These are phyloP conservation scores for Kentomonas sorsogonicus DNA, from an alignment of 208 protist species.

Conservation along the genomic window DNA sequence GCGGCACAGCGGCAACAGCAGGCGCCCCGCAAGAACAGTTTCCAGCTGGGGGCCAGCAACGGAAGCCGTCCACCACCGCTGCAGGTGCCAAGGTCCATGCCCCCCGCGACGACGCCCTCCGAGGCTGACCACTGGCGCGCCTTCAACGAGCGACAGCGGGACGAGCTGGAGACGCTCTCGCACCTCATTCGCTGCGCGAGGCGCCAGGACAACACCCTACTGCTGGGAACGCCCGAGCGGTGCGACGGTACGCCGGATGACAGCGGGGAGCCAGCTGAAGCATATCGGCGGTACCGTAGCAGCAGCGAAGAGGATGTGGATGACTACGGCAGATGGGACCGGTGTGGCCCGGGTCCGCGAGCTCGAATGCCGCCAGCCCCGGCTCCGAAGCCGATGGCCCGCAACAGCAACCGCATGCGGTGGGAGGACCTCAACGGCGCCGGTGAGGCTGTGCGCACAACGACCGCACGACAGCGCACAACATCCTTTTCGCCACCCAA, in stretches of 20 bases:
- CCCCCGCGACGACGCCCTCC: neutral
- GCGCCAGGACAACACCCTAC: constrained; percentile 26
- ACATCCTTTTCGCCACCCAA: too few species aligned
- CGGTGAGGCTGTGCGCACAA: too few species aligned
- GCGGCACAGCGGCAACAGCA: too few species aligned
- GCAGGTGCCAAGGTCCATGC: neutral
- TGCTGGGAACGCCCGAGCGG: constrained; percentile 11
- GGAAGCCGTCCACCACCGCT: neutral
- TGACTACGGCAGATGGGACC: too few species aligned
- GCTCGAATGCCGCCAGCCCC: neutral
- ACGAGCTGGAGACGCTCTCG: constrained; percentile 33
- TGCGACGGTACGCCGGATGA: neutral
- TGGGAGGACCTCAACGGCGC: too few species aligned
- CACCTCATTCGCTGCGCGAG: constrained; percentile 29
- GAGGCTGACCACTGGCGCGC: constrained; percentile 34
- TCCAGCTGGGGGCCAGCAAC: too few species aligned
- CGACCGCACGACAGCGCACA: too few species aligned
- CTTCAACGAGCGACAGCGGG: constrained; percentile 56
- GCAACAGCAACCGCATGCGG: too few species aligned
- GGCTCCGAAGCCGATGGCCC: neutral
- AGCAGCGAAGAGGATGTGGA: too few species aligned
- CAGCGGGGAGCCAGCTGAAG: neutral
- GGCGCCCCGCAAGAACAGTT: too few species aligned
- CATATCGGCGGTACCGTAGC: neutral
- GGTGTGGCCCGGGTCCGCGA: neutral